Percentiles rank a stretch among this genome's conserved stretches.
phyloP scores from a whole-genome alignment of 176 grass and related monocot genomes.

The Typha latifolia region DNA sequence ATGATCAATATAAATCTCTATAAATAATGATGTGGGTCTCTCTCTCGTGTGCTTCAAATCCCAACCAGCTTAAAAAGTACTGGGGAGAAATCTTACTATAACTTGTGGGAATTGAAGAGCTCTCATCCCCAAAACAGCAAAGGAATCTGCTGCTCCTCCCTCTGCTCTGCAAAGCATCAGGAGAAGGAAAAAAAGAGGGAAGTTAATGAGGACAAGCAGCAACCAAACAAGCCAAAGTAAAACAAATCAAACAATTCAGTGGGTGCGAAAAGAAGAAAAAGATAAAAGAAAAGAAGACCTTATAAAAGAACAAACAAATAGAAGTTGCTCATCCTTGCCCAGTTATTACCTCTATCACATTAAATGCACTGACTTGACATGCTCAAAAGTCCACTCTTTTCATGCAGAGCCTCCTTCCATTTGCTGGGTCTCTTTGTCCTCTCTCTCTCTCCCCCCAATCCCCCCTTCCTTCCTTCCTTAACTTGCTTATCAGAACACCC shows the following conservation, averaged over 20 bases:
- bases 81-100: conserved; percentile 3
- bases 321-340: neutral
- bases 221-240: neutral
- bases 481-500: neutral
- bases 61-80: neutral
- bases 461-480: neutral
- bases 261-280: neutral
- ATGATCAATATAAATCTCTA: neutral
- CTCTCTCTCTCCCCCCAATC: neutral
- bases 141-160: conserved; percentile 1
- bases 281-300: neutral
- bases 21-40: neutral
- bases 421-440: neutral
- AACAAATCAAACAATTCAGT: neutral
- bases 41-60: conserved; percentile 1
- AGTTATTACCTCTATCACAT: neutral
- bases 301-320: neutral
- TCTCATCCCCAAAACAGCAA: conserved; percentile 7
- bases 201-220: conserved; percentile 5
- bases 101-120: conserved; percentile 6
- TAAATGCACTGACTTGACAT: conserved; percentile 2
- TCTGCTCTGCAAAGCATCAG: neutral
- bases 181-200: neutral
- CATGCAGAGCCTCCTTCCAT: neutral
- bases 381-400: conserved; percentile 5